Conservation (phyloP, 257 asterid species). For the Nicotiana sylvestris region DNA sequence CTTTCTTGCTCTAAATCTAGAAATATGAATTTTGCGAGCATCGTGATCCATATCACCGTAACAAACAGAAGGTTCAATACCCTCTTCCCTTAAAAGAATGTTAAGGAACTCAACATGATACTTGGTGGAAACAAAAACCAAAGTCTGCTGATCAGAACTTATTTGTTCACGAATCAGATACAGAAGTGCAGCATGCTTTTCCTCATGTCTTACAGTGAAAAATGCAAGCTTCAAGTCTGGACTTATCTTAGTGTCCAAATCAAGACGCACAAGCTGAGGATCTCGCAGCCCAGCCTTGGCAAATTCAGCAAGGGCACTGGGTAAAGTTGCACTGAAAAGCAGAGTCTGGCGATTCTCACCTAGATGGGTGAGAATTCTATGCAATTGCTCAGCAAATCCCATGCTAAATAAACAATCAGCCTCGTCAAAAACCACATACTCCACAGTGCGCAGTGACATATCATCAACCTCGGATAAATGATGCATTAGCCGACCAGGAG, state of each 20-base stretch:
- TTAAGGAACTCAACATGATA: slow-evolving; percentile 85
- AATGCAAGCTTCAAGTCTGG: slow-evolving; percentile 76
- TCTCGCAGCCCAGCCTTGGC: slow-evolving; percentile 97
- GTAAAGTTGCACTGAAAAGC: slow-evolving; percentile 92
- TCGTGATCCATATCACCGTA: slow-evolving; percentile 99
- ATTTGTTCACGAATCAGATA: slow-evolving; percentile 80
- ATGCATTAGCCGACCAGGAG: slow-evolving; percentile 97
- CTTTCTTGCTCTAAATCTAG: slow-evolving; percentile 79
- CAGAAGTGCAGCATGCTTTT: slow-evolving; percentile 72
- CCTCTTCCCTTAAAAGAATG: slow-evolving; percentile 65
- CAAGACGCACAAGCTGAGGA: slow-evolving; percentile 89
- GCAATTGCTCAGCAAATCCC: slow-evolving; percentile 94
- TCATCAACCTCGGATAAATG: slow-evolving; percentile 89
- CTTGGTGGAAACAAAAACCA: slow-evolving; percentile 86
- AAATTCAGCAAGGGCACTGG: slow-evolving; percentile 94
- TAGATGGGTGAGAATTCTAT: slow-evolving; percentile 57
- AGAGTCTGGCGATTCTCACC: slow-evolving; percentile 89
- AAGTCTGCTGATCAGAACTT: slow-evolving; percentile 61
- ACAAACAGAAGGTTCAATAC: slow-evolving; percentile 82
- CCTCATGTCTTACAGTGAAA: slow-evolving; percentile 85
- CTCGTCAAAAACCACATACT: slow-evolving; percentile 92
- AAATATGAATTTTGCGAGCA: slow-evolving; percentile 77
- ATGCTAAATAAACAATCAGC: slow-evolving; percentile 94
- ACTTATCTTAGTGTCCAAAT: slow-evolving; percentile 88
- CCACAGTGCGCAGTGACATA: slow-evolving; percentile 86